phyloP scores from a whole-genome alignment of 306 rosid genomes.

The Rubus idaeus region DNA sequence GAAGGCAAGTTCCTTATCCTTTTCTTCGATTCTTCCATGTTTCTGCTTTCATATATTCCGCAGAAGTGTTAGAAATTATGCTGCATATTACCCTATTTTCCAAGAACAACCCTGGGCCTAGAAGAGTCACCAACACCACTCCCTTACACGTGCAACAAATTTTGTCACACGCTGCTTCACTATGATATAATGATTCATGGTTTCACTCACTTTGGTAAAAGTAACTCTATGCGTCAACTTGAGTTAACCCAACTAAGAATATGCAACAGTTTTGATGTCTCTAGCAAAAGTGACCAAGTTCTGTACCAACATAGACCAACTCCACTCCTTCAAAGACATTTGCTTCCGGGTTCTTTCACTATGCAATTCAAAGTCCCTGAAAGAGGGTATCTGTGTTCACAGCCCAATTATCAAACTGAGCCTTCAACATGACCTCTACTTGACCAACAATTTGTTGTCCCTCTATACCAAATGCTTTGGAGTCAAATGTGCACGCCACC shows the following conservation, averaged over 20 bases:
- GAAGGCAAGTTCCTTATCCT: neutral
- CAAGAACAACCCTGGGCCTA: no score
- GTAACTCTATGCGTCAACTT: no score
- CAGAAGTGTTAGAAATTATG: neutral
- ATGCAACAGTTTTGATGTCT: neutral
- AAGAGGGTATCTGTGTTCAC: conserved; percentile 54
- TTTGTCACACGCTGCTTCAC: no score
- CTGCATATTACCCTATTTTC: no score
- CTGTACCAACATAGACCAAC: conserved; percentile 25
- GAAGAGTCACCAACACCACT: no score
- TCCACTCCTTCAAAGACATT: conserved; percentile 34
- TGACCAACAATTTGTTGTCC: conserved; percentile 52
- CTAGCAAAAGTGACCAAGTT: conserved; percentile 26
- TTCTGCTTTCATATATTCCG: neutral
- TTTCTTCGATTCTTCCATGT: neutral
- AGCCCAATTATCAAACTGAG: conserved; percentile 61
- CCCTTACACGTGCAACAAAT: no score
- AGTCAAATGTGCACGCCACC: conserved; percentile 44
- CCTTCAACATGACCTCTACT: conserved; percentile 52
- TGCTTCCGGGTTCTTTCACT: conserved; percentile 49
- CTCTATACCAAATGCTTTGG: conserved; percentile 60
- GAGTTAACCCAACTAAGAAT: neutral
- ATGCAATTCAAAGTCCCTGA: conserved; percentile 54
- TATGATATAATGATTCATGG: no score
- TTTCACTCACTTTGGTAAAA: no score